Conservation (phyloP, 805 yeast species). For the Saccharomycopsis malanga region DNA sequence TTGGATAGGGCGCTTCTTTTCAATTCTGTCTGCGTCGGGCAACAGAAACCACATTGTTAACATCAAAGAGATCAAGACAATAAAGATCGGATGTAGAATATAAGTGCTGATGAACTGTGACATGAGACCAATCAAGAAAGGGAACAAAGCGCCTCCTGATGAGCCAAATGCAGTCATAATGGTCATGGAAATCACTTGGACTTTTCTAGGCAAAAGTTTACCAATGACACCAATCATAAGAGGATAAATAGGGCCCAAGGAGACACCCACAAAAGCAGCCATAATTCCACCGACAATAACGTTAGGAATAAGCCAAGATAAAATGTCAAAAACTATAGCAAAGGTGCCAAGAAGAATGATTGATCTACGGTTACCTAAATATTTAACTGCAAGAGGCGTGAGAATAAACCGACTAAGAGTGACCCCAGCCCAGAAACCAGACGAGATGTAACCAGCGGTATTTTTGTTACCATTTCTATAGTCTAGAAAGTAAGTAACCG, state of each 20-base stretch:
- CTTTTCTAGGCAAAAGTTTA: slow-evolving; percentile 42
- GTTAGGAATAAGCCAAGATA: slow-evolving; percentile 44
- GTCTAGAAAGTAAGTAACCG: slow-evolving; percentile 49
- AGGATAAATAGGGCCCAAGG: slow-evolving; percentile 54
- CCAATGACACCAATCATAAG: slow-evolving; percentile 41
- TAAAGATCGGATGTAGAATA: slow-evolving; percentile 43
- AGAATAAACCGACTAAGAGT: slow-evolving; percentile 49
- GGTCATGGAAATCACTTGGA: slow-evolving; percentile 43
- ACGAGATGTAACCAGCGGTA: slow-evolving; percentile 48
- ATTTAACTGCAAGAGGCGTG: slow-evolving; percentile 34
- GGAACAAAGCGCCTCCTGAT: slow-evolving; percentile 51
- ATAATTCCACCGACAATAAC: slow-evolving; percentile 41
- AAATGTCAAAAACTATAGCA: slow-evolving; percentile 33
- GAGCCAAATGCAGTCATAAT: slow-evolving; percentile 50
- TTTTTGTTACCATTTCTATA: slow-evolving; percentile 39
- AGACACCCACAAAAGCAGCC: slow-evolving; percentile 42
- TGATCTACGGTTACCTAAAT: slow-evolving; percentile 40
- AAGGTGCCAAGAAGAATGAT: slow-evolving; percentile 31
- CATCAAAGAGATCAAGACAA: slow-evolving; percentile 33
- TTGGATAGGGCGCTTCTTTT: slow-evolving; percentile 19
- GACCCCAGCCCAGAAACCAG: slow-evolving; percentile 63
- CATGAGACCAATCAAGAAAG: slow-evolving; percentile 45
- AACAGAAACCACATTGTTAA: slow-evolving; percentile 34
- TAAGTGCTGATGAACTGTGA: slow-evolving; percentile 40
- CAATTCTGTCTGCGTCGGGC: slow-evolving; percentile 37